Base-by-base conservation (phyloP, 2,329 filamentous ascomycete genomes). In the Fusarium penzigii region DNA sequence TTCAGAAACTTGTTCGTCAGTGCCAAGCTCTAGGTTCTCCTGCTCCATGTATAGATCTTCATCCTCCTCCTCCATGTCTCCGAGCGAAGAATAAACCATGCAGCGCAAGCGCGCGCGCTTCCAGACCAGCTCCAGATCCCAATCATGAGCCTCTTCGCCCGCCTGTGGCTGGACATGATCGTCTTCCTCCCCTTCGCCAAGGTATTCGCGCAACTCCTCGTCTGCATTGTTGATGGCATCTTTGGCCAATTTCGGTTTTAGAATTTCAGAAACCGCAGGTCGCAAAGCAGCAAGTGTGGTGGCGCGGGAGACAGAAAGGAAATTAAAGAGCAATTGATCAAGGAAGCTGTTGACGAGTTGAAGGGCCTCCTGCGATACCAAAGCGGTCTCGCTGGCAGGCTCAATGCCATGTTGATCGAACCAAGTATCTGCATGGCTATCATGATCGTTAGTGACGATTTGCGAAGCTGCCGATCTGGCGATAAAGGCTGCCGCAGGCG, bases 1-100 rank as follows among this genome's bases (percentile, higher is more conserved):
- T 51, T 87, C 87, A 45, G 85, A 83, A 36, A 82, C 72, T 36
- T 81, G 76, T 53, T 86, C 84, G 39, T 81, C 76, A 20, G 74
- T 75, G 47, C 79, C 78, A 44, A 79, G 76, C 38, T 85, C 82
- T 11, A 93, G 78, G 39, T 89, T 83, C 51, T 94, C 91, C 64
- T 91, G 85, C 58, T 92, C 86, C 68, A 95, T 89, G 66, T 90
- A 90, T 46, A 86, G 85, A 67, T 97, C 93, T 70, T 97, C 94
- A 60, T 99, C 94, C 61, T 97, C 92, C 73, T 99, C 94, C 71
- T 99, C 95, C 81, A 99, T 86, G 67, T 99, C 93, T 42, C 94
- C 94, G 7, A 99, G 78, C 9, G 94, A 92, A 9, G 92, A 97
- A 70, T 97, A 97, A 17, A 99, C 93, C 94, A 99, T 99, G 70